Conservation (phyloP, 495 filamentous ascomycete species). For the Letharia columbiana region DNA sequence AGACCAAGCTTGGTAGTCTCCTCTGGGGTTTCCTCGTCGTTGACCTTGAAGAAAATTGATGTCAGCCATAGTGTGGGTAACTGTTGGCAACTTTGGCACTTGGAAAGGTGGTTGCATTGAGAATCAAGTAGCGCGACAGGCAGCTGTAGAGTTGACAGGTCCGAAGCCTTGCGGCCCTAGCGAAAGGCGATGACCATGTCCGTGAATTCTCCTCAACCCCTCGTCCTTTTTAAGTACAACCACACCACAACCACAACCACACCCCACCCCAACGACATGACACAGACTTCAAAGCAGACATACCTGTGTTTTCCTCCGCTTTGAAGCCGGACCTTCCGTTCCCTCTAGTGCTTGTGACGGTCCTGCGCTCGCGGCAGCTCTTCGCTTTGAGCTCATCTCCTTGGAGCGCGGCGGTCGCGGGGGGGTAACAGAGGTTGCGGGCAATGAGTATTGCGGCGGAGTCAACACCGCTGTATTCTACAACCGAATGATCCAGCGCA, state of each 20-base stretch:
- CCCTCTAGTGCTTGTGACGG: slow-evolving; percentile 35
- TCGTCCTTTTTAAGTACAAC: slow-evolving; percentile 14
- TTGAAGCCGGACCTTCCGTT: slow-evolving; percentile 42
- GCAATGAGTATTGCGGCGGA: slow-evolving; percentile 1
- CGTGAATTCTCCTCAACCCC: slow-evolving; percentile 19
- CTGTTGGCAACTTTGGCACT: slow-evolving; percentile 4
- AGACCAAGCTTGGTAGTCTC: slow-evolving; percentile 60
- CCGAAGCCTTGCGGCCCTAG: slow-evolving; percentile 24
- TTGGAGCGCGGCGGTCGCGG: slow-evolving; percentile 16
- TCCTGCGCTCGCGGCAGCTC: slow-evolving; percentile 37
- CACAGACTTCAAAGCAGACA: slow-evolving; percentile 27
- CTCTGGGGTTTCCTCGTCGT: slow-evolving; percentile 45
- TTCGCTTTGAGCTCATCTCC: slow-evolving; percentile 62
- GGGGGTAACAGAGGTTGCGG: slow-evolving; percentile 6
- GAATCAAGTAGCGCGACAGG: slow-evolving; percentile 12
- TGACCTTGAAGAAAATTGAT: slow-evolving; percentile 15
- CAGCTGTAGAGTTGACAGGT: slow-evolving; percentile 21
- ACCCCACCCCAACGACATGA: slow-evolving; percentile 3
- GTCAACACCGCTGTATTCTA: neutral
- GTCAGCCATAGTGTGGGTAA: slow-evolving; percentile 14
- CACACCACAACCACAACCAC: slow-evolving; percentile 17
- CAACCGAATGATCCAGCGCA: neutral
- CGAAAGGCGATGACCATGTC: slow-evolving; percentile 24
- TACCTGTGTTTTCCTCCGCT: slow-evolving; percentile 52
- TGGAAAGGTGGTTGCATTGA: slow-evolving; percentile 11